phyloP scores from a whole-genome alignment of 2,329 filamentous ascomycete genomes.

The Neopestalotiopsis sp. region DNA sequence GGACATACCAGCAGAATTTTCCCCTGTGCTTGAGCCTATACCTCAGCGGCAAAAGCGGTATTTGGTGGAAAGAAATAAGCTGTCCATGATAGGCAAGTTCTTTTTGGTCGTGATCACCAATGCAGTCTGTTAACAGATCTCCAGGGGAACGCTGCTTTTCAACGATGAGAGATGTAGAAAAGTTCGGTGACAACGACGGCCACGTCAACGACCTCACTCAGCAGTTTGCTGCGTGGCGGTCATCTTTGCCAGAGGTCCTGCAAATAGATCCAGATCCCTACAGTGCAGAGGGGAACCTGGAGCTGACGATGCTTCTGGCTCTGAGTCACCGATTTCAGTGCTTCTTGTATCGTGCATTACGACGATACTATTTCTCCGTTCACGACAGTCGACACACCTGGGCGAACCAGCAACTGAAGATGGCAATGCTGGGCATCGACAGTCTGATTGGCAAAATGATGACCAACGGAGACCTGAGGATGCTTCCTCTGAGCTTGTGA shows the following conservation, averaged over 20 bases:
- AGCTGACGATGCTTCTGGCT: neutral
- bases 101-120: neutral
- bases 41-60: neutral
- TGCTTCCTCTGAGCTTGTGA: conserved; percentile 4
- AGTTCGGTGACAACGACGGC: neutral
- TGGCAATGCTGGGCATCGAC: neutral
- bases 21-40: neutral
- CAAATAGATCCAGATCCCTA: neutral
- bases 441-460: neutral
- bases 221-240: neutral
- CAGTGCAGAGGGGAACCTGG: neutral
- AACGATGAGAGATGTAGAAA: neutral
- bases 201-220: neutral
- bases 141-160: neutral
- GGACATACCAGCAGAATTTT: neutral
- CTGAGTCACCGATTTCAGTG: neutral
- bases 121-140: neutral
- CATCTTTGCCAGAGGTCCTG: neutral
- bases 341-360: neutral
- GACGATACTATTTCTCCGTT: neutral
- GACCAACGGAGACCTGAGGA: neutral
- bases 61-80: neutral
- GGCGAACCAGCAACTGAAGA: neutral
- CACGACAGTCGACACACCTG: neutral
- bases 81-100: neutral